These are phyloP conservation scores for Neurospora pannonica DNA, from an alignment of 495 filamentous ascomycete species.

Conservation along the genomic window DNA sequence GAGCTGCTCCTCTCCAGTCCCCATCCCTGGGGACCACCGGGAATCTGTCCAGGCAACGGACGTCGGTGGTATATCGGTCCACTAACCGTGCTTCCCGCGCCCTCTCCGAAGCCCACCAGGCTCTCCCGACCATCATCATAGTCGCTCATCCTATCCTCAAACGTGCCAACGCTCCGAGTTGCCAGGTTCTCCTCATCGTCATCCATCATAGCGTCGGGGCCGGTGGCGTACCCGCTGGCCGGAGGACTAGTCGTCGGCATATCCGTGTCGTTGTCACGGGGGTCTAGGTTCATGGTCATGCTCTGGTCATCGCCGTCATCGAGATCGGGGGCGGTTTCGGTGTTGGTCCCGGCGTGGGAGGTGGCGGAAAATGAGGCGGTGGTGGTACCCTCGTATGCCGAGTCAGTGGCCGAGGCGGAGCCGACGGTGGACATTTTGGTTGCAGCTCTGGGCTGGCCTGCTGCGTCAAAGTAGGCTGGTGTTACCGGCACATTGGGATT, in stretches of 20 bases:
- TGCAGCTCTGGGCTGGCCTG: slow-evolving; percentile 39
- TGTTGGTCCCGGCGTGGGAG: slow-evolving; percentile 47
- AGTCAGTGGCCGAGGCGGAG: slow-evolving; percentile 61
- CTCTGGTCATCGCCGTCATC: slow-evolving; percentile 37
- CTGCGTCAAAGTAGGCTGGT: slow-evolving; percentile 62
- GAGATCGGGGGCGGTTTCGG: slow-evolving; percentile 29
- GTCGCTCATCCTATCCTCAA: slow-evolving; percentile 68
- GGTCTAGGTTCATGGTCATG: slow-evolving; percentile 40
- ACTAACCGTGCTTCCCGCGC: slow-evolving; percentile 67
- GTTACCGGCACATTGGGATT: slow-evolving; percentile 29
- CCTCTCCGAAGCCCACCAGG: slow-evolving; percentile 81
- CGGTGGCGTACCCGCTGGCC: slow-evolving; percentile 21
- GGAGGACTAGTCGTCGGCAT: slow-evolving; percentile 28
- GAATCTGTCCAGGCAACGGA: slow-evolving; percentile 14
- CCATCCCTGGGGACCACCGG: slow-evolving; percentile 9
- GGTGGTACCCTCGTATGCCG: slow-evolving; percentile 56
- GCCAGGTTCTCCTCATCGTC: slow-evolving; percentile 18
- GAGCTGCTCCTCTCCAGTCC: slow-evolving; percentile 33
- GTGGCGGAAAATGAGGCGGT: slow-evolving; percentile 12
- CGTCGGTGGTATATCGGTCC: slow-evolving; percentile 57
- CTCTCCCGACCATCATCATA: slow-evolving; percentile 47
- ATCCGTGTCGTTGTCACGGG: slow-evolving; percentile 19
- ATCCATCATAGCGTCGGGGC: slow-evolving; percentile 31
- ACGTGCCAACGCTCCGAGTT: slow-evolving; percentile 49
- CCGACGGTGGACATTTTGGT: slow-evolving; percentile 79